Percentiles rank a stretch among this genome's conserved stretches.
phyloP scores from a whole-genome alignment of 371 early-diverging fungal species.

The Mortierella sp. region DNA sequence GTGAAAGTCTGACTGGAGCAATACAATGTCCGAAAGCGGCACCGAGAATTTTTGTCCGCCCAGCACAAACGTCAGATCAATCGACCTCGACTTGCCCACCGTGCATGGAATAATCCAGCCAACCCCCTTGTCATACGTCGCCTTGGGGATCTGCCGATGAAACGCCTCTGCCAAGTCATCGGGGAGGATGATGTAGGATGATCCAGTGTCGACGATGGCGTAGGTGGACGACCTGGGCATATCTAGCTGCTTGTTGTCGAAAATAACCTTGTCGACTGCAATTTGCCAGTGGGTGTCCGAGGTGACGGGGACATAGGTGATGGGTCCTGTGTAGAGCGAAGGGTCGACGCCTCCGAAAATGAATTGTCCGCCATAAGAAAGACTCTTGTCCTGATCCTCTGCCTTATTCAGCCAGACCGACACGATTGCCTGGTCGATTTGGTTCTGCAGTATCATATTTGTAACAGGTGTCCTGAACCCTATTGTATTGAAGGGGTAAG shows the following conservation, averaged over 20 bases:
- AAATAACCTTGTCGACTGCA: slow-evolving; percentile 27
- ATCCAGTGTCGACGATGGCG: slow-evolving; percentile 55
- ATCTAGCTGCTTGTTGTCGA: slow-evolving; percentile 38
- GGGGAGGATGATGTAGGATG: slow-evolving; percentile 53
- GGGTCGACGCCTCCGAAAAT: slow-evolving; percentile 53
- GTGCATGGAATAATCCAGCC: slow-evolving; percentile 54
- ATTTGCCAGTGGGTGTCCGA: slow-evolving; percentile 47
- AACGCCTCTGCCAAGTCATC: slow-evolving; percentile 45
- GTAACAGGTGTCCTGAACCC: slow-evolving; percentile 35
- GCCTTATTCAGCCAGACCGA: slow-evolving; percentile 57
- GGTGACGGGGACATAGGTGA: slow-evolving; percentile 45
- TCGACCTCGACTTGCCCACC: slow-evolving; percentile 35
- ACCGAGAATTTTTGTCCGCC: slow-evolving; percentile 36
- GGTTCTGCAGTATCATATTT: slow-evolving; percentile 41
- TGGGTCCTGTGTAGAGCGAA: slow-evolving; percentile 29
- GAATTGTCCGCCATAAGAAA: slow-evolving; percentile 46
- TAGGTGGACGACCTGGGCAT: slow-evolving; percentile 28
- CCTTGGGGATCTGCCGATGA: slow-evolving; percentile 49
- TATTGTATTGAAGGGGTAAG: neutral
- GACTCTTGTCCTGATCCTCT: slow-evolving; percentile 28
- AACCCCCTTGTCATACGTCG: slow-evolving; percentile 35
- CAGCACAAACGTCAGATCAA: slow-evolving; percentile 41
- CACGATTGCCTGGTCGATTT: slow-evolving; percentile 40
- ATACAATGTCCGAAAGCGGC: slow-evolving; percentile 53
- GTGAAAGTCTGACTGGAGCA: slow-evolving; percentile 42